Evolutionary conservation across 805 yeast genomes (phyloP).

Genomic region (Cyberlindnera veronae): DNA sequence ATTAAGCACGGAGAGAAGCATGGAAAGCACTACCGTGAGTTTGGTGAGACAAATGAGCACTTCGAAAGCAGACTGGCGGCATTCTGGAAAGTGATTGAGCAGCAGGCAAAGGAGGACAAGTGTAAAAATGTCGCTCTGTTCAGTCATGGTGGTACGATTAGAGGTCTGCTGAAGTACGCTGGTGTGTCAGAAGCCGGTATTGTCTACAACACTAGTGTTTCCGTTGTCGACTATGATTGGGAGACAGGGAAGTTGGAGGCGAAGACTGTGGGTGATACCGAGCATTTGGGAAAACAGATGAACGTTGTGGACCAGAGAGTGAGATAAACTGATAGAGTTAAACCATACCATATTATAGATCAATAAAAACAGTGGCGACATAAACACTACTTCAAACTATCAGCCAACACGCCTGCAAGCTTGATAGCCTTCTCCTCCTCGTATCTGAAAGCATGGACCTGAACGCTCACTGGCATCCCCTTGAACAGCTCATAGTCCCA

Average conservation of each 20-base stretch:
- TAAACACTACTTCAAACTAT: conserved; percentile 2
- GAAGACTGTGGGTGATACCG: conserved; percentile 59
- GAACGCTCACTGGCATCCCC: conserved; percentile 55
- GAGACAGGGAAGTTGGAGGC: conserved; percentile 40
- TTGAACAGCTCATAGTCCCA: conserved; percentile 45
- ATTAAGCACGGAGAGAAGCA: conserved; percentile 43
- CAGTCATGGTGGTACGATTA: conserved; percentile 81
- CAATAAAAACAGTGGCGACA: too few relatives aligned
- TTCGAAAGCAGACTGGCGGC: conserved; percentile 46
- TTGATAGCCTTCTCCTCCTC: conserved; percentile 46
- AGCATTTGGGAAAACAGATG: conserved; percentile 57
- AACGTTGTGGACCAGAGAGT: conserved; percentile 48
- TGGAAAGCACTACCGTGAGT: conserved; percentile 52
- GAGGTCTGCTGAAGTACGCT: conserved; percentile 53
- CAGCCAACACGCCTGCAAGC: conserved; percentile 20
- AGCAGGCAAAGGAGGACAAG: conserved; percentile 27
- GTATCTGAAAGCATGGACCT: conserved; percentile 49
- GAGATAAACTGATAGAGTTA: conserved; percentile 13
- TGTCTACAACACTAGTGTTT: conserved; percentile 74
- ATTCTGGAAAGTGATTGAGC: conserved; percentile 42
- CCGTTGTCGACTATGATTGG: conserved; percentile 56
- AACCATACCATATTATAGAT: background rate
- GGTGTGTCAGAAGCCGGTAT: conserved; percentile 34
- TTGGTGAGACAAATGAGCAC: conserved; percentile 56
- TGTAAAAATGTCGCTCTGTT: conserved; percentile 55